Percentiles rank a stretch among this genome's conserved stretches.
Evolutionary conservation across 108 stramenopile species (phyloP).

Genomic region (Mayamaea pseudoterrestris): DNA sequence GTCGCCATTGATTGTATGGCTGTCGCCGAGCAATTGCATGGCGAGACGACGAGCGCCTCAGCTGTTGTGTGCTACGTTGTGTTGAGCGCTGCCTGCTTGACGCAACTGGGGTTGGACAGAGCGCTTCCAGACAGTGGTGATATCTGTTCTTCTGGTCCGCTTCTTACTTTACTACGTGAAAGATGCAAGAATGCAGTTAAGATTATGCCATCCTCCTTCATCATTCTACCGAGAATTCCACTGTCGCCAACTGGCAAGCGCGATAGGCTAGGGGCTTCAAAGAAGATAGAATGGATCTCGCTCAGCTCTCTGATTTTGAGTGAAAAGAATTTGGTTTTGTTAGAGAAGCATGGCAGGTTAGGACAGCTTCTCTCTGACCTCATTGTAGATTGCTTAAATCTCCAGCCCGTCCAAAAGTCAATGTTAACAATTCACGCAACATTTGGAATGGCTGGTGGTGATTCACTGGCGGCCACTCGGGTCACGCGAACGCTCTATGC

Average conservation of each 20-base stretch:
- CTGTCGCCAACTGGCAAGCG: conserved; percentile 75
- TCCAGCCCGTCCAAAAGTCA: conserved; percentile 41
- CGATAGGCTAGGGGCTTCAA: conserved; percentile 28
- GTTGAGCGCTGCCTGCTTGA: conserved; percentile 22
- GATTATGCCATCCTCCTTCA: conserved; percentile 46
- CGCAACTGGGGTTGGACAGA: conserved; percentile 24
- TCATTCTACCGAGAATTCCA: conserved; percentile 49
- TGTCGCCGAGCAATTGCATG: conserved; percentile 2
- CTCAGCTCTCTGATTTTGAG: conserved; percentile 3
- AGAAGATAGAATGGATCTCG: conserved; percentile 18
- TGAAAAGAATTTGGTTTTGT: conserved; percentile 10
- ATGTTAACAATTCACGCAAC: conserved; percentile 41
- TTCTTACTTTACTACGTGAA: conserved; percentile 35
- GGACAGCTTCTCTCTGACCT: conserved; percentile 40
- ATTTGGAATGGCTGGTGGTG: conserved; percentile 73
- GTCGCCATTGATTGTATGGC: conserved; percentile 49
- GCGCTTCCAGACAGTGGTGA: conserved; percentile 17
- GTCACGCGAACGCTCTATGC: conserved; percentile 64
- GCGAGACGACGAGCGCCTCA: conserved; percentile 11
- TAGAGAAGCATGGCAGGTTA: conserved; percentile 27
- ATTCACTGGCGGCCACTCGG: conserved; percentile 70
- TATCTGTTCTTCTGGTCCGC: conserved; percentile 35
- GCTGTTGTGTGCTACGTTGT: conserved; percentile 55
- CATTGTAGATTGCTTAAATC: conserved; percentile 56
- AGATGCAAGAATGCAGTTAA: conserved; percentile 29